phyloP scores from a whole-genome alignment of 345 rosid species.

The Turritis glabra region DNA sequence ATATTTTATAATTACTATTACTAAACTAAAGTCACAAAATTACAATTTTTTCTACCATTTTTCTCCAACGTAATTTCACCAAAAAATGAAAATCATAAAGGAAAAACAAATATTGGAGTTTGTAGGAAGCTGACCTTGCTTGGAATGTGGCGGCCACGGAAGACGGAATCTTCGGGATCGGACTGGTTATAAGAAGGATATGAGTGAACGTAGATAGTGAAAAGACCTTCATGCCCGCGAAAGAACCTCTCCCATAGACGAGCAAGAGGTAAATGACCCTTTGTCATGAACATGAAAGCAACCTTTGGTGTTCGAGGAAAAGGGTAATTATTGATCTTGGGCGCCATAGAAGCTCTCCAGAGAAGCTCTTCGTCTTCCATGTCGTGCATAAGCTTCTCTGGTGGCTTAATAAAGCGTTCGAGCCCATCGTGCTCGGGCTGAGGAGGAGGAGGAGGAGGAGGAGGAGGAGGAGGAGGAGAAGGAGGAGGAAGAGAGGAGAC shows the following conservation, averaged over 20 bases:
- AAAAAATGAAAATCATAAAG: not conserved
- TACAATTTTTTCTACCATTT: not conserved
- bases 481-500: slow-evolving; percentile 25
- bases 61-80: not conserved
- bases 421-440: slow-evolving; percentile 27
- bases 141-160: slow-evolving; percentile 66
- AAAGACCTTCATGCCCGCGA: slow-evolving; percentile 59
- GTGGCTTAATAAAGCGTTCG: slow-evolving; percentile 44
- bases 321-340: slow-evolving; percentile 44
- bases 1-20: not conserved
- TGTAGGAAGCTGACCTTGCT: slow-evolving; percentile 59
- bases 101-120: not conserved
- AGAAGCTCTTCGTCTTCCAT: slow-evolving; percentile 75
- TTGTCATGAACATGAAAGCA: slow-evolving; percentile 85
- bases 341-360: slow-evolving; percentile 72
- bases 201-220: slow-evolving; percentile 69
- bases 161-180: slow-evolving; percentile 53
- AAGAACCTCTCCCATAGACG: slow-evolving; percentile 87
- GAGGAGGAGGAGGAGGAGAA: not conserved
- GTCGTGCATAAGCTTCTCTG: slow-evolving; percentile 50
- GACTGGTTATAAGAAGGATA: slow-evolving; percentile 52
- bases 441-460: not conserved
- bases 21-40: not conserved
- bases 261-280: slow-evolving; percentile 68
- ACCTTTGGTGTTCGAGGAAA: slow-evolving; percentile 59